Evolutionary conservation across 2,329 filamentous ascomycete species (phyloP), one percentile per base, ranked within the genome.

Genomic region (Epichloe gansuensis): DNA sequence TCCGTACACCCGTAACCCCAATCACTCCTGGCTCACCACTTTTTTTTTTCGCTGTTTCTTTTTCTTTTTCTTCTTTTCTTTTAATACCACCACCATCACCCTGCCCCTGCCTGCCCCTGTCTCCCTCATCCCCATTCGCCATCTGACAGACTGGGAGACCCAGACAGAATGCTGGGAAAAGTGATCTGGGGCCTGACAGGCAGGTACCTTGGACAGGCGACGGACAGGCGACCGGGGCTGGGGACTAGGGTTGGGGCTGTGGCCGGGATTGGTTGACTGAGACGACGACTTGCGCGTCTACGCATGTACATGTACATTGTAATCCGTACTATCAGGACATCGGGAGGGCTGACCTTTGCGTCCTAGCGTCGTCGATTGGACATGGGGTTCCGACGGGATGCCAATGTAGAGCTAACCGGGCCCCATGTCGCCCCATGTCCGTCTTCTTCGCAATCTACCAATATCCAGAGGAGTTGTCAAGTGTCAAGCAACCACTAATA

Each of bases 361-460:
- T 45, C 36, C 43, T 51, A 51, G 49, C 49, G 52, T 51, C 35
- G 15, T 48, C 31, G 38, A 49, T 38, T 44, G 44, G 31, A 51
- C 42, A 47, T 34, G 48, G 52, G 44, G 49, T 39, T 53, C 48
- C 52, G 58, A 62, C 64, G 58, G 63, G 62, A 64, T 63, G 57
- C 60, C 57, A 59, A 56, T 59, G 58, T 53, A 34, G 11, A 38
- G 47, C 35, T 21, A 17, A 40, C 42, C 45, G 23, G 12, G 9
- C 11, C 49, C 31, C 40, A 43, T 25, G 51, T 43, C 34, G 9
- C 11, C 49, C 31, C 40, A 43, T 25, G 51, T 43, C 34, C 44
- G 25, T 13, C 40, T 40, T 36, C 4, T 36, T 31, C 39, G 17
- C 17, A 38, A 13, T 50, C 47, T 36, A 40, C 39, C 31, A 48